Evolutionary conservation across 495 filamentous ascomycete species (phyloP).

Genomic region (Penicillium flavigenum): DNA sequence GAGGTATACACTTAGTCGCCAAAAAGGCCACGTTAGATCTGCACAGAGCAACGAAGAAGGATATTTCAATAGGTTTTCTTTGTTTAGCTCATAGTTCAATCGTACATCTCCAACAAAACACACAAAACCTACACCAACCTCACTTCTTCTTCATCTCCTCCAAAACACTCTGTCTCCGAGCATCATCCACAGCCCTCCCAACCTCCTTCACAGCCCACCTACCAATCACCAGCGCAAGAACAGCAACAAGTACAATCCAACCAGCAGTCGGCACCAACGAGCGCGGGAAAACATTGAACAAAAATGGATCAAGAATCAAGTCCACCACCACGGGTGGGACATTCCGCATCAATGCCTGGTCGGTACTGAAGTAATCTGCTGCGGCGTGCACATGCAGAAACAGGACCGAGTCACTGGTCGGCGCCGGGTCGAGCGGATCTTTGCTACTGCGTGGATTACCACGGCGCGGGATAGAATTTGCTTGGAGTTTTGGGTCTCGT

Average conservation of each 20-base stretch:
- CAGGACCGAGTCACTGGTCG: constrained; percentile 57
- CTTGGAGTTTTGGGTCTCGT: constrained; percentile 17
- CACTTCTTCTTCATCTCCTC: constrained; percentile 28
- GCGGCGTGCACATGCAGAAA: constrained; percentile 74
- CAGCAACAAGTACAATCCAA: constrained; percentile 58
- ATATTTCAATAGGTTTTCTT: not conserved
- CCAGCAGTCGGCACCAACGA: constrained; percentile 65
- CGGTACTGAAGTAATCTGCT: constrained; percentile 78
- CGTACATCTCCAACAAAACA: not conserved
- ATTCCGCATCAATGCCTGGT: constrained; percentile 70
- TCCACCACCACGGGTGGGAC: constrained; percentile 77
- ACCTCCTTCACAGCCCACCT: constrained; percentile 33
- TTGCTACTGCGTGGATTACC: not conserved
- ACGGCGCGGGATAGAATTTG: constrained; percentile 17
- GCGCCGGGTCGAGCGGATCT: constrained; percentile 18
- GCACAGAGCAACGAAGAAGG: not conserved
- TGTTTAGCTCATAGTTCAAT: not conserved
- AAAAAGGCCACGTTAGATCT: not conserved
- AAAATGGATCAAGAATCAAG: constrained; percentile 83
- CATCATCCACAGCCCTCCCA: constrained; percentile 29
- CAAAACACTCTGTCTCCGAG: constrained; percentile 10
- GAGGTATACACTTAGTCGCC: not conserved
- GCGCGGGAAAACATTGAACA: constrained; percentile 68
- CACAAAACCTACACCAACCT: not conserved
- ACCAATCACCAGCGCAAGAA: constrained; percentile 49